Evolutionary conservation across 2,329 filamentous ascomycete genomes (phyloP).

Genomic region (Talaromyces albobiverticillius): DNA sequence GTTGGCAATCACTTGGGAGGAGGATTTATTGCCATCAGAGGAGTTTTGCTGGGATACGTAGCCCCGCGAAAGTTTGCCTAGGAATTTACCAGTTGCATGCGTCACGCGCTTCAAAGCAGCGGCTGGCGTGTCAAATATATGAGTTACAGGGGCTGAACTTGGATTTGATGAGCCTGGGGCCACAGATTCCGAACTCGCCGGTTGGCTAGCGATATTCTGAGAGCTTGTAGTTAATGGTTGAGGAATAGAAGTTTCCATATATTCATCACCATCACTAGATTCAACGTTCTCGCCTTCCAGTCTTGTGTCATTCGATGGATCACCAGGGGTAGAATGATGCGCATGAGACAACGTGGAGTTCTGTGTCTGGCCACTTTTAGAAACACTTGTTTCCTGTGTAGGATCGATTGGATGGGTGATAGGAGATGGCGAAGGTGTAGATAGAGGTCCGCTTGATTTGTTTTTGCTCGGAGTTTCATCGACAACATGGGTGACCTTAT

Average conservation of each 20-base stretch:
- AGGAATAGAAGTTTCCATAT: constrained; percentile 36
- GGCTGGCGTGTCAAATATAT: constrained; percentile 32
- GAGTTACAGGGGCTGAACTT: constrained; percentile 19
- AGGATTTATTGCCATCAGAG: constrained; percentile 26
- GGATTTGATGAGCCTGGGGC: constrained; percentile 24
- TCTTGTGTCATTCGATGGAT: not conserved
- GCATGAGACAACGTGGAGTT: not conserved
- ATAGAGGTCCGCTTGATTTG: not conserved
- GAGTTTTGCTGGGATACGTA: constrained; percentile 17
- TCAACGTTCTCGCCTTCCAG: constrained; percentile 16
- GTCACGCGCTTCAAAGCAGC: constrained; percentile 13
- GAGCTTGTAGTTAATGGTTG: constrained; percentile 24
- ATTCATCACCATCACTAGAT: constrained; percentile 31
- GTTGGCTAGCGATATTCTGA: constrained; percentile 21
- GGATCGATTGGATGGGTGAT: not conserved
- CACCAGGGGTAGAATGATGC: not conserved
- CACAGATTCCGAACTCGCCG: constrained; percentile 20
- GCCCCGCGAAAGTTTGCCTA: not conserved
- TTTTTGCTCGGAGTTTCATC: not conserved
- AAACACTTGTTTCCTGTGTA: not conserved
- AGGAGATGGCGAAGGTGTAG: not conserved
- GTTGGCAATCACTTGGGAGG: constrained; percentile 32
- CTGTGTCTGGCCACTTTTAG: not conserved
- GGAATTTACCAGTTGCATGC: not conserved
- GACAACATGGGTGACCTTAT: not conserved